Base-by-base conservation (phyloP, 495 filamentous ascomycete genomes). In the Saxophila tyrrhenica region DNA sequence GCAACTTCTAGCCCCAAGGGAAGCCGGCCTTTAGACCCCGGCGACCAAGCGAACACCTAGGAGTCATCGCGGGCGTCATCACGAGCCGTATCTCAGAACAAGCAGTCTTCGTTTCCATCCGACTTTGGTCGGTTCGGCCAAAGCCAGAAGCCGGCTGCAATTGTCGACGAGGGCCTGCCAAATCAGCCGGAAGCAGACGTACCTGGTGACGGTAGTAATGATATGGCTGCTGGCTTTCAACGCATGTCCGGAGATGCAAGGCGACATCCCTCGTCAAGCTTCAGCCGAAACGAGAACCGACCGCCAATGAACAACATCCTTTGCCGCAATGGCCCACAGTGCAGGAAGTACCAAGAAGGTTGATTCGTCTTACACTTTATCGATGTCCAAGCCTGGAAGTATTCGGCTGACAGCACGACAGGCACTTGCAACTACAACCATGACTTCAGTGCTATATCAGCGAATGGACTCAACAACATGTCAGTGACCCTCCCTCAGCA, bases 351-450 rank as follows among this genome's bases (percentile, higher is more conserved):
- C 21, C 58, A 61, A 48, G 58, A 61, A 47, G 58, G 56, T 58
- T 16, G 16, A 21, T 15, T 2, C 8, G 29, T 7, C 10, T 23
- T n/a, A n/a, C n/a, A n/a, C 21, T 38, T 29, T n/a, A 5, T 38
- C 1, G 1, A 22, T 16, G 20, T 7, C 57, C 38, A 25, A 35
- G 29, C 29, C 15, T 22, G n/a, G 19, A 38, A 43, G 16, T 23
- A 21, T 16, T 8, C 29, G 29, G 51, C 56, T 58, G 8, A 58
- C 17, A 21, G 1, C 20, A 17, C 20, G 32, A n/a, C 44, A 58
- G 56, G 58, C 20, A 61, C 54, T 8, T 61, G 58, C 46, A 48
- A 57, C 41, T 61, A 39, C 51, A 61, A 61, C 24, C 58, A 61
- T 48, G 58, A 61, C 39, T 61, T 61, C 25, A 50, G 49, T 23